Base-by-base conservation (phyloP, 768 basidiomycete genomes). In the Suillus subalutaceus region DNA sequence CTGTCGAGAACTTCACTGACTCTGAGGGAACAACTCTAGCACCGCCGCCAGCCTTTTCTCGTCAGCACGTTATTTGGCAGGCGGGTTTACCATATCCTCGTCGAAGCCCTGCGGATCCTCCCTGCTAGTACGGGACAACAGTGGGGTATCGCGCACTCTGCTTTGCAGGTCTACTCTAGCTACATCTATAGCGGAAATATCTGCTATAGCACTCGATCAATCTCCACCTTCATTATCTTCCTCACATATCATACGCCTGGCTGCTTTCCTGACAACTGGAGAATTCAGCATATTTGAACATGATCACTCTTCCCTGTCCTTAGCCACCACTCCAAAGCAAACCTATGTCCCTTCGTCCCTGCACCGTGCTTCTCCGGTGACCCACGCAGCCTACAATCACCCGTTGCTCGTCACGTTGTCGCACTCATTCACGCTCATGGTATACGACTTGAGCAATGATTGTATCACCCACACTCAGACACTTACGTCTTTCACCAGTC, bases 391-490 rank as follows among this genome's bases (percentile, higher is more conserved):
- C 9, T 94, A 92, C 72, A 87, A 93, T 70, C 90, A 93, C 66
- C 93, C 91, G 1, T 78, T 94, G 6, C 87, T 94, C 61, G 83
- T 91, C 59, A 87, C 90, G 0, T 80, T 94, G 57, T 89, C 92
- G 32, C 79, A 84, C 68, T 76, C 83, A 43, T 93, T 94, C 73
- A 82, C 82, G 15, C 83, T 94, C 26, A 87, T 87, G 55, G 75
- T 93, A n/a, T 94, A 90, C 74, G 88, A 92, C 72, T 74, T 93
- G 52, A 86, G 86, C 16, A 79, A 78, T 35, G 81, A 84, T 68
- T 77, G 72, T 10, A 80, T 88, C 58, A 78, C 75, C 12, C 88
- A 84, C 69, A 85, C 82, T 1, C 91, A 93, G 75, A 90, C 89
- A 1, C 79, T 94, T 20, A 85, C 83, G 40, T 91, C 92, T 1